Conservation (phyloP, 2,329 filamentous ascomycete species). For the Talaromyces sp. region DNA sequence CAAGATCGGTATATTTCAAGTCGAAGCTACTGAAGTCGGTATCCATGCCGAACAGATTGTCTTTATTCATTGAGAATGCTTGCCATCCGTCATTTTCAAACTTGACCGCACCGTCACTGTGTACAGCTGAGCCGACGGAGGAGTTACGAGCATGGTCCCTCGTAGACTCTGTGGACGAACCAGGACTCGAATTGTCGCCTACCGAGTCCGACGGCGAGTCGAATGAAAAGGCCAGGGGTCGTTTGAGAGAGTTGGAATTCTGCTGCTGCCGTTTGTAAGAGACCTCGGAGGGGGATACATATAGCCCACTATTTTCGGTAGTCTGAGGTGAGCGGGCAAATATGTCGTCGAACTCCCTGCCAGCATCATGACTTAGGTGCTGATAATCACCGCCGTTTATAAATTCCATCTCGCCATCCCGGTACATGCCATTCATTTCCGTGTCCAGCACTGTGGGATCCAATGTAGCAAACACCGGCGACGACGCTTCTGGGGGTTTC, state of each 20-base stretch:
- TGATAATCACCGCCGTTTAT: conserved; percentile 39
- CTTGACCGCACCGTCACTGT: conserved; percentile 35
- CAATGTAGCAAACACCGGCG: conserved; percentile 36
- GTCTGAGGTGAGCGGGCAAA: conserved; percentile 34
- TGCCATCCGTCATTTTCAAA: conserved; percentile 40
- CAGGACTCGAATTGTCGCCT: conserved; percentile 42
- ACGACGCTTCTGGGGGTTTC: conserved; percentile 36
- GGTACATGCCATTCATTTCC: conserved; percentile 42
- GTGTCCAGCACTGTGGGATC: conserved; percentile 44
- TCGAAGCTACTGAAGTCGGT: conserved; percentile 27
- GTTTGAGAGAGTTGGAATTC: conserved; percentile 33
- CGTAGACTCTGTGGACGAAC: conserved; percentile 43
- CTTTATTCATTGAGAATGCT: conserved; percentile 35
- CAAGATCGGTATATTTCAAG: conserved; percentile 35
- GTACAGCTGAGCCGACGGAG: conserved; percentile 39
- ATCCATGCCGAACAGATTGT: conserved; percentile 41
- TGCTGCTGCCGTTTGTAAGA: conserved; percentile 30
- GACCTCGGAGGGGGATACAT: conserved; percentile 30
- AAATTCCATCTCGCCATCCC: conserved; percentile 44
- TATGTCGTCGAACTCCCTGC: conserved; percentile 43
- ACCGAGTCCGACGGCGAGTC: conserved; percentile 46
- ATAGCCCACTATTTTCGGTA: conserved; percentile 28
- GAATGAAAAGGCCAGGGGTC: conserved; percentile 32
- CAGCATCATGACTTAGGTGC: conserved; percentile 35
- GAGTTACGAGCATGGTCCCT: conserved; percentile 40